Percentiles rank a stretch among this genome's conserved stretches.
Evolutionary conservation across 139 green algal genomes (phyloP).

Genomic region (Volvox reticuliferus): DNA sequence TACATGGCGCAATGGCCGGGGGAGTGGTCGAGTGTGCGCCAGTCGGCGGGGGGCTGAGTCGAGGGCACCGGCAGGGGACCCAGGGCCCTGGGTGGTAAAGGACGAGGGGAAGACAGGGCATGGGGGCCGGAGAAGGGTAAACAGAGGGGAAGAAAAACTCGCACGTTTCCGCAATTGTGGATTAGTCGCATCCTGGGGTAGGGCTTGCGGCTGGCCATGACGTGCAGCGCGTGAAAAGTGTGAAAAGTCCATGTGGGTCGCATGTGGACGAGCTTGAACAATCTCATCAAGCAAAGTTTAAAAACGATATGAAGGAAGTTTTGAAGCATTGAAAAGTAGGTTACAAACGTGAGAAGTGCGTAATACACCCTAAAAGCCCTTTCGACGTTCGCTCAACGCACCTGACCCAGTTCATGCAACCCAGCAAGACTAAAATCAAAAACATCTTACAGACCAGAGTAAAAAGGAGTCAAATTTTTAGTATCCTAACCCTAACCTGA

Average conservation of each 20-base stretch:
- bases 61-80: background rate
- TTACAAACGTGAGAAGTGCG: background rate
- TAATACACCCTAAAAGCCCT: background rate
- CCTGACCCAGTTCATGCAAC: background rate
- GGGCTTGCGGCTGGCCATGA: too few species aligned
- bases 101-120: background rate
- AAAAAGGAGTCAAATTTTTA: background rate
- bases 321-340: background rate
- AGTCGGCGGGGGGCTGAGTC: background rate
- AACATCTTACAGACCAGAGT: background rate
- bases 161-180: background rate
- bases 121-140: background rate
- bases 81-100: background rate
- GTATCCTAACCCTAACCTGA: too few species aligned
- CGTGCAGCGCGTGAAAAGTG: background rate
- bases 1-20: slow-evolving; percentile 76
- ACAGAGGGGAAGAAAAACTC: background rate
- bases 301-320: background rate
- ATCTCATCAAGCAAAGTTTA: background rate
- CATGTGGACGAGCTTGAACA: background rate
- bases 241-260: background rate
- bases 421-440: background rate
- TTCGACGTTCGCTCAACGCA: background rate
- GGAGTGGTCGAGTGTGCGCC: slow-evolving; percentile 64
- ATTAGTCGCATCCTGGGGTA: background rate